Base-by-base conservation (phyloP, 208 protist species). In the Trypanosoma platydactyli region DNA sequence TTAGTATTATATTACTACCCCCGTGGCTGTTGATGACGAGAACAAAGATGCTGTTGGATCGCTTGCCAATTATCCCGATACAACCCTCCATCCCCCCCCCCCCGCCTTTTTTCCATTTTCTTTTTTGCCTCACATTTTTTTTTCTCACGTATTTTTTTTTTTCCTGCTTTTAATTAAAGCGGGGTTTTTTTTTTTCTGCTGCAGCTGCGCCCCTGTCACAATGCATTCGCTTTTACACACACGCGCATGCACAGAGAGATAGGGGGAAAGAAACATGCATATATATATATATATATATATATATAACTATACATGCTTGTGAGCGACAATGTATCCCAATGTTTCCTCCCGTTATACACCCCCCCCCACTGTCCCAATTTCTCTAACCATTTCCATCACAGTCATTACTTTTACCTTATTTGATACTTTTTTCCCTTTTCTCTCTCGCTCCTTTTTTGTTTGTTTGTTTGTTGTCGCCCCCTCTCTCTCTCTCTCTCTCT, bases 81-180 rank as follows among this genome's bases (percentile, higher is more conserved):
- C 18, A 53, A 16, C 22, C 29, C 42, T 18, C 40, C 12, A 41
- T 20, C 27, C 33, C 22, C 16, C 56, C 33, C 33, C 33, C 33
- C 33, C 33, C 33, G 9, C 33, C 33, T 38, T 41, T 29, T 57
- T 71, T 49, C 56, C 15, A n/a, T 71, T 64, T 24, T 58, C 24
- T 58, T 58, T 22, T 25, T 57, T 62, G 18, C n/a, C 48, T 53
- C 35, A 46, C 46, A 22, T 35, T 58, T 52, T 20, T 68, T 50
- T 30, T 52, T 42, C 12, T 41, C 9, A 59, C n/a, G 27, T 25
- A 20, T 59, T 51, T 58, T 38, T 51, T 38, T 50, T 50, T 59
- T 68, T 29, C 45, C 46, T 56, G 12, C 33, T 57, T 66, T 25
- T 46, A 38, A 11, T 25, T 15, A 56, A 16, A 48, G n/a, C n/a